phyloP scores from a whole-genome alignment of 2,329 filamentous ascomycete genomes.

The Pyrenochaeta sp. region DNA sequence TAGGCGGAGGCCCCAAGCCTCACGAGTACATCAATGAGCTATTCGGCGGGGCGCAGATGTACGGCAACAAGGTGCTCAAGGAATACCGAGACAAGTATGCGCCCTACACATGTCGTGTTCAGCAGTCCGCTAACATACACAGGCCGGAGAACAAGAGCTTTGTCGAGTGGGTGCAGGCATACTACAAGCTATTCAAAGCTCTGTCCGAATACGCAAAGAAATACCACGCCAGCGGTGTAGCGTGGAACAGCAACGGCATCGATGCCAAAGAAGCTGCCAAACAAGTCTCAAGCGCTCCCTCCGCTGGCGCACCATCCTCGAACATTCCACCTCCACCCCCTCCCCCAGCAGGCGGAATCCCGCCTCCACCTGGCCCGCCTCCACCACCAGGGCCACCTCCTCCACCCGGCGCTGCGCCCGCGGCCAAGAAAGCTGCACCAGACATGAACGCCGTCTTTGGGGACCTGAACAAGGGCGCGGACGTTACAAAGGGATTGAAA shows the following conservation, averaged over 20 bases:
- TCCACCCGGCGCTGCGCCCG: constrained; percentile 58
- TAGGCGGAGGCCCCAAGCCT: constrained; percentile 66
- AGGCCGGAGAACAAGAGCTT: constrained; percentile 73
- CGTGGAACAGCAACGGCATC: constrained; percentile 83
- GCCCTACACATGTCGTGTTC: neutral
- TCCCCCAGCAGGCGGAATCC: constrained; percentile 65
- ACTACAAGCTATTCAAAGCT: constrained; percentile 88
- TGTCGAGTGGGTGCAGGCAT: constrained; percentile 89
- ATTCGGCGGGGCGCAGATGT: constrained; percentile 86
- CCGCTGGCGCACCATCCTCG: constrained; percentile 61
- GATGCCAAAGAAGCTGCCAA: constrained; percentile 75
- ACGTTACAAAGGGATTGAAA: constrained; percentile 85
- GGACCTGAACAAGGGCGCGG: constrained; percentile 86
- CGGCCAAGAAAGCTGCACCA: constrained; percentile 55
- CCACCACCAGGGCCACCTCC: constrained; percentile 62
- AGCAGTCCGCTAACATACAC: constrained; percentile 24
- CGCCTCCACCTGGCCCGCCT: constrained; percentile 71
- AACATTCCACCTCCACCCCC: constrained; percentile 73
- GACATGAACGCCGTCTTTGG: constrained; percentile 91
- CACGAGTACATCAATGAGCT: constrained; percentile 86
- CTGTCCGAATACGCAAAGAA: constrained; percentile 85
- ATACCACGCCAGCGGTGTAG: constrained; percentile 79
- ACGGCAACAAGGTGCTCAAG: constrained; percentile 91
- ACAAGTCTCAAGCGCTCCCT: constrained; percentile 58
- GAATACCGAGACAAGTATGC: constrained; percentile 83